Evolutionary conservation across 2,329 filamentous ascomycete species (phyloP).

Genomic region (Gnomoniopsis sp.): DNA sequence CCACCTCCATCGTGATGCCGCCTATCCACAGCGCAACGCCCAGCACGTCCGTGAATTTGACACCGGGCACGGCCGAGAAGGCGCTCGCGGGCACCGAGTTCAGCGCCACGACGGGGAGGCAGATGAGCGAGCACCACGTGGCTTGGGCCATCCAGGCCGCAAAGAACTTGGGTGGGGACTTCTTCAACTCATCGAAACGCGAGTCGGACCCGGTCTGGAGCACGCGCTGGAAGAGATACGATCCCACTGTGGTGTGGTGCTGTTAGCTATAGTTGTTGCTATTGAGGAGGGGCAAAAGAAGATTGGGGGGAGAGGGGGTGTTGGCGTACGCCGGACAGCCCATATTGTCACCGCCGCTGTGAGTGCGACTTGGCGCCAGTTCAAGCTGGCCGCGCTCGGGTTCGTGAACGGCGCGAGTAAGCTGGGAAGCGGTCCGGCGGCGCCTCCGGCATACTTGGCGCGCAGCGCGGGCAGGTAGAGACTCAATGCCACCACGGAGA

Average conservation of each 20-base stretch:
- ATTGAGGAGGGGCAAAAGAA: not conserved
- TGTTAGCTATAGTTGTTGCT: not conserved
- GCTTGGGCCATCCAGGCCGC: slow-evolving; percentile 52
- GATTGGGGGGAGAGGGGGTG: not conserved
- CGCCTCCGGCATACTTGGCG: slow-evolving; percentile 44
- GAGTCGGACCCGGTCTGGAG: slow-evolving; percentile 56
- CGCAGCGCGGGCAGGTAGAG: slow-evolving; percentile 59
- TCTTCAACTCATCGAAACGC: slow-evolving; percentile 41
- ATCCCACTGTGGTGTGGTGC: slow-evolving; percentile 45
- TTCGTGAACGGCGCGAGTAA: slow-evolving; percentile 41
- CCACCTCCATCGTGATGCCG: slow-evolving; percentile 58
- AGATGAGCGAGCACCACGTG: slow-evolving; percentile 64
- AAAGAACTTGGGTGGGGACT: slow-evolving; percentile 32
- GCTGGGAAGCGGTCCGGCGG: slow-evolving; percentile 39
- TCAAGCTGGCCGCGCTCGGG: slow-evolving; percentile 40
- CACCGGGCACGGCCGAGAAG: slow-evolving; percentile 44
- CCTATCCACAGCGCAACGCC: slow-evolving; percentile 56
- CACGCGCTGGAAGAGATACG: slow-evolving; percentile 62
- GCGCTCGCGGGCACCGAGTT: slow-evolving; percentile 57
- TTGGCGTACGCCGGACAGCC: slow-evolving; percentile 53
- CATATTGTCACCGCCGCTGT: slow-evolving; percentile 47
- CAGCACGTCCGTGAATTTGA: slow-evolving; percentile 51
- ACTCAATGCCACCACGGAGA: slow-evolving; percentile 60
- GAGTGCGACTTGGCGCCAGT: slow-evolving; percentile 54
- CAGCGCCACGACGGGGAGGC: slow-evolving; percentile 61